Conservation (phyloP, 1,139 yeast genomes). For the Suhomyces yuchorum region DNA sequence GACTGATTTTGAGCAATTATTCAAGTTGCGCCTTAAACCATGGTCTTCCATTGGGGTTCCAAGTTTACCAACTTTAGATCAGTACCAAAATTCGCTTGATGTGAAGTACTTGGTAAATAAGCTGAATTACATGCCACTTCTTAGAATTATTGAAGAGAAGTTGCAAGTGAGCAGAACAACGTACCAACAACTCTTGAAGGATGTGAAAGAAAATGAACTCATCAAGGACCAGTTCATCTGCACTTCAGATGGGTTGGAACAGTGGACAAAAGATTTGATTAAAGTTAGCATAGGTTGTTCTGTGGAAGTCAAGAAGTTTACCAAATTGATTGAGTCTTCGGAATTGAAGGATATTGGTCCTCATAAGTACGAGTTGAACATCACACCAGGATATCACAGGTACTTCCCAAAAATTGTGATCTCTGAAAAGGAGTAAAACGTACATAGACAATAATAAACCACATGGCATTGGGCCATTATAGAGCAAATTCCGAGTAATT, state of each 20-base stretch:
- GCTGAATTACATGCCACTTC: conserved; percentile 13
- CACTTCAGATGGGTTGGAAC: conserved; percentile 18
- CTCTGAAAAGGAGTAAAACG: background rate
- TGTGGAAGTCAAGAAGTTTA: conserved; percentile 22
- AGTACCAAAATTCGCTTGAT: conserved; percentile 27
- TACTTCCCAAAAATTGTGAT: conserved; percentile 40
- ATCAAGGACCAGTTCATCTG: conserved; percentile 20
- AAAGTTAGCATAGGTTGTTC: conserved; percentile 30
- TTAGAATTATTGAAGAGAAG: conserved; percentile 15
- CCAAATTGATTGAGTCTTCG: conserved; percentile 13
- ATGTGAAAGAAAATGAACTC: conserved; percentile 15
- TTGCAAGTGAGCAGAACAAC: conserved; percentile 14
- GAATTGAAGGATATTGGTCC: conserved; percentile 10
- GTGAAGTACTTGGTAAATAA: conserved; percentile 9
- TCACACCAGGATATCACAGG: conserved; percentile 36
- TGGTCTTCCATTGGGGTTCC: conserved; percentile 87
- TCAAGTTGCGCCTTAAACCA: conserved; percentile 73
- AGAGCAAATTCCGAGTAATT: background rate
- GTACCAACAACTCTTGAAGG: conserved; percentile 13
- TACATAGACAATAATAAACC: background rate
- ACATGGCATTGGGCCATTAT: background rate
- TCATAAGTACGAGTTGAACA: conserved; percentile 18
- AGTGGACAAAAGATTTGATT: conserved; percentile 29
- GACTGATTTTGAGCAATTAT: conserved; percentile 54
- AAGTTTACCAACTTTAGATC: conserved; percentile 51